phyloP scores from a whole-genome alignment of 495 filamentous ascomycete species.

The Neurospora tetrasperma region DNA sequence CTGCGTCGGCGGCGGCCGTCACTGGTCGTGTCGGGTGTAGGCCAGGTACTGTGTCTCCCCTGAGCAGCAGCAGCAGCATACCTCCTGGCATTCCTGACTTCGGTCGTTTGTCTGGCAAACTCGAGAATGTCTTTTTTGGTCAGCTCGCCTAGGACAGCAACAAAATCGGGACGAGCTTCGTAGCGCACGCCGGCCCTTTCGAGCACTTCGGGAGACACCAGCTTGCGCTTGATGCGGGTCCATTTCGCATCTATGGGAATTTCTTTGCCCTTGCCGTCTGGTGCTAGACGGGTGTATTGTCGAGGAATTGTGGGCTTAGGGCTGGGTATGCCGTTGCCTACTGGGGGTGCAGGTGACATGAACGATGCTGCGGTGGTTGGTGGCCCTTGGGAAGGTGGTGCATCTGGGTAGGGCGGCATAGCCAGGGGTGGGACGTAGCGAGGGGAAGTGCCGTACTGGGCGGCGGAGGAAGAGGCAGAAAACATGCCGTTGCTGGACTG shows the following conservation, averaged over 20 bases:
- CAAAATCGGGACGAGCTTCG: conserved; percentile 56
- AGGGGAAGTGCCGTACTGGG: conserved; percentile 13
- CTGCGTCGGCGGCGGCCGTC: conserved; percentile 1
- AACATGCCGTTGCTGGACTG: conserved; percentile 7
- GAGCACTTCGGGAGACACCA: conserved; percentile 58
- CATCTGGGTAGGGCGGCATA: conserved; percentile 6
- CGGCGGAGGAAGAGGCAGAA: conserved; percentile 1
- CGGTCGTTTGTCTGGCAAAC: conserved; percentile 43
- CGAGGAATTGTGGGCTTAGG: conserved; percentile 1
- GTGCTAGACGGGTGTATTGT: conserved; percentile 26
- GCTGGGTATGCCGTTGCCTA: conserved; percentile 5
- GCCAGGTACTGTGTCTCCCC: not conserved
- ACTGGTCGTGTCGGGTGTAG: conserved; percentile 10
- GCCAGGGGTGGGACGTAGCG: conserved; percentile 21
- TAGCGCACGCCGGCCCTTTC: conserved; percentile 55
- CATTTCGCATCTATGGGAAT: conserved; percentile 59
- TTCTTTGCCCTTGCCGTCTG: conserved; percentile 44
- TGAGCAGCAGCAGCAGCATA: not conserved
- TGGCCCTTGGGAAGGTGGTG: conserved; percentile 16
- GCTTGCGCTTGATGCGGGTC: conserved; percentile 56
- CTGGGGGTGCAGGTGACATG: conserved; percentile 8
- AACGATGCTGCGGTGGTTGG: conserved; percentile 7
- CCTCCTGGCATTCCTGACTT: conserved; percentile 38
- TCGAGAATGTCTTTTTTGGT: conserved; percentile 50
- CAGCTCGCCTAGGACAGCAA: conserved; percentile 56